These are phyloP conservation scores for Mycogone perniciosa DNA, from an alignment of 2,329 filamentous ascomycete species.

Conservation along the genomic window DNA sequence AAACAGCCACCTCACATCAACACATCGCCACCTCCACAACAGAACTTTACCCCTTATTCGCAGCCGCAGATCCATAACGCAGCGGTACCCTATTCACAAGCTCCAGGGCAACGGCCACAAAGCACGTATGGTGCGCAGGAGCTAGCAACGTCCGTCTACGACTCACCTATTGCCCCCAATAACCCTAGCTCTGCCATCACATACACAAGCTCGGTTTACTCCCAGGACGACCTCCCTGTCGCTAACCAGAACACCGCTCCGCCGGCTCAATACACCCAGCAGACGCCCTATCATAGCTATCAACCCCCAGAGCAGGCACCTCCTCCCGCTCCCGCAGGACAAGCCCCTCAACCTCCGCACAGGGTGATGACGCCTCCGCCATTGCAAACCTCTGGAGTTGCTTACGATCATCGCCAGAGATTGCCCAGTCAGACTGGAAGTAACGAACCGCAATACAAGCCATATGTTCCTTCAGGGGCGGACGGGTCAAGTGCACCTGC, in stretches of 20 bases:
- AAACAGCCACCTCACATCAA: constrained; percentile 45
- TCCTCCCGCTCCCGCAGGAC: constrained; percentile 36
- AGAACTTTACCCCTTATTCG: constrained; percentile 39
- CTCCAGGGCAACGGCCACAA: constrained; percentile 49
- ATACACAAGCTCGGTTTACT: constrained; percentile 43
- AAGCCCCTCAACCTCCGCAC: constrained; percentile 24
- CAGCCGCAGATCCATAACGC: constrained; percentile 23
- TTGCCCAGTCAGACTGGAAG: constrained; percentile 39
- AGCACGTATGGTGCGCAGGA: constrained; percentile 71
- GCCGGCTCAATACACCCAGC: constrained; percentile 24
- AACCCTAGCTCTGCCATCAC: constrained; percentile 38
- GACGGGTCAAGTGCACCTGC: constrained; percentile 42
- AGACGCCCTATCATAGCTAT: constrained; percentile 39
- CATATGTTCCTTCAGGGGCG: constrained; percentile 47
- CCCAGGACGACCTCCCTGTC: constrained; percentile 37
- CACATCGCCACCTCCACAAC: constrained; percentile 46
- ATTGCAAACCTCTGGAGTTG: constrained; percentile 38
- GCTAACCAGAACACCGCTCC: constrained; percentile 24
- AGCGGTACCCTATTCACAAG: constrained; percentile 37
- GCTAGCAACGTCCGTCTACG: constrained; percentile 69
- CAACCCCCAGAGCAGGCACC: constrained; percentile 27
- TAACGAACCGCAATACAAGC: constrained; percentile 47
- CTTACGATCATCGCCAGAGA: constrained; percentile 44
- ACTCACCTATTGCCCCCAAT: constrained; percentile 59
- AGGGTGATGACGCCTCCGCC: constrained; percentile 35